phyloP scores from a whole-genome alignment of 768 basidiomycete species.

The Amanita brunnescens region DNA sequence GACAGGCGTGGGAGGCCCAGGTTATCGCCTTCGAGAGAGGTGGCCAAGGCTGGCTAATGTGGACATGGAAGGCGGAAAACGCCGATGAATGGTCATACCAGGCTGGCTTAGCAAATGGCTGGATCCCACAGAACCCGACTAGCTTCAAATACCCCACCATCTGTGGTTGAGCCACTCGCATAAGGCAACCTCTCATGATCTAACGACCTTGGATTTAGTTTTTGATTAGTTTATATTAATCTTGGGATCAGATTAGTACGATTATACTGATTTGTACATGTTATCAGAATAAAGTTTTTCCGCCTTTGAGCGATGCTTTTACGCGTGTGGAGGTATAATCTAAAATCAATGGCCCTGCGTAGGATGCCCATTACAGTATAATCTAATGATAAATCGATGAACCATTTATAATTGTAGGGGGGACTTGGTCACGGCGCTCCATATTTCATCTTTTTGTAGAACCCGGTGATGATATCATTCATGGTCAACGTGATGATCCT shows the following conservation, averaged over 20 bases:
- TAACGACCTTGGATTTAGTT: background rate
- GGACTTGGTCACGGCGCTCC: background rate
- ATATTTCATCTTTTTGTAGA: constrained; percentile 42
- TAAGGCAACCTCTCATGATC: background rate
- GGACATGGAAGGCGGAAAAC: constrained; percentile 79
- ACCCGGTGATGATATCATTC: constrained; percentile 67
- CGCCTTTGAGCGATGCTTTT: too few relatives aligned
- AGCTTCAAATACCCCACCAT: constrained; percentile 48
- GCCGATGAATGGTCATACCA: constrained; percentile 91
- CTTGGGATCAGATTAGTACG: too few relatives aligned
- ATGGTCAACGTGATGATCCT: constrained; percentile 88
- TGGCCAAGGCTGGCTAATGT: constrained; percentile 69
- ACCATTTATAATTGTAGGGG: background rate
- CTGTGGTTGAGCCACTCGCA: constrained; percentile 32
- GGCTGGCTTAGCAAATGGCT: constrained; percentile 69
- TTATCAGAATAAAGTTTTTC: too few relatives aligned
- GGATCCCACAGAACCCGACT: constrained; percentile 66
- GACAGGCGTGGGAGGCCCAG: constrained; percentile 83
- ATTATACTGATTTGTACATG: too few relatives aligned
- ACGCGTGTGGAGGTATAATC: background rate
- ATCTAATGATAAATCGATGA: background rate
- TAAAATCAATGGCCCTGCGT: background rate
- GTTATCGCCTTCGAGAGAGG: constrained; percentile 60
- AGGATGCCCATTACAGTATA: background rate
- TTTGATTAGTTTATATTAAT: background rate